Evolutionary conservation across 345 rosid genomes (phyloP), one percentile per base, ranked within the genome.

Genomic region (Dipteronia sinensis): DNA sequence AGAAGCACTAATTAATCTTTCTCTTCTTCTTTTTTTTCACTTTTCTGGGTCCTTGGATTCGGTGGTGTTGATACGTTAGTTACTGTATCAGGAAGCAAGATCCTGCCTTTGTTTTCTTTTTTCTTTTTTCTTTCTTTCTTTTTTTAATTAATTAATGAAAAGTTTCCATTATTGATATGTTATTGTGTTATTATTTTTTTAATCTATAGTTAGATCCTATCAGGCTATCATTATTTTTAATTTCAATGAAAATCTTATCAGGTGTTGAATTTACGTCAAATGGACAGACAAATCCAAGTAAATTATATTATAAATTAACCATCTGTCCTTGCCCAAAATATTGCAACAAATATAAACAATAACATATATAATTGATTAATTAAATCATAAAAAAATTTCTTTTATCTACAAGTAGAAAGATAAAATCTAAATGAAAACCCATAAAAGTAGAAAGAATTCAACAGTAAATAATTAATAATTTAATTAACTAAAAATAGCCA

Each of bases 141-240:
- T 6, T 56, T 10, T 47, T 22, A 31, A 34, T 34, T 20, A 38
- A 42, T 63, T 40, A 68, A 69, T 63, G 55, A 25, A 46, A 67
- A 76, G 78, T 76, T 83, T 78, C 84, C 75, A 69, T 76, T 70
- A 31, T 22, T 77, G 78, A 61, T 56, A 71, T 34, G 42, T 34
- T 67, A 12, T 8, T 7, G 12, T 20, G 17, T 34, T 34, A 53
- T 65, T n/a, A n/a, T n/a, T n/a, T 64, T 62, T 58, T 19, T 10
- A 42, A 23, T 42, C 46, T 8, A 46, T 63, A 23, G 19, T 72
- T 16, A 40, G n/a, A 65, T 78, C 63, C 13, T 59, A 27, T n/a
- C n/a, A n/a, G n/a, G n/a, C n/a, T n/a, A n/a, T 69, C 56, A 20
- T 16, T 59, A n/a, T 29, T 47, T 53, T 12, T 4, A 25, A 46